A percentile compares a stretch with the other conserved stretches of the same genome.
Evolutionary conservation across 106 monocot genomes (phyloP).

Genomic region (Amphibolis antarctica): DNA sequence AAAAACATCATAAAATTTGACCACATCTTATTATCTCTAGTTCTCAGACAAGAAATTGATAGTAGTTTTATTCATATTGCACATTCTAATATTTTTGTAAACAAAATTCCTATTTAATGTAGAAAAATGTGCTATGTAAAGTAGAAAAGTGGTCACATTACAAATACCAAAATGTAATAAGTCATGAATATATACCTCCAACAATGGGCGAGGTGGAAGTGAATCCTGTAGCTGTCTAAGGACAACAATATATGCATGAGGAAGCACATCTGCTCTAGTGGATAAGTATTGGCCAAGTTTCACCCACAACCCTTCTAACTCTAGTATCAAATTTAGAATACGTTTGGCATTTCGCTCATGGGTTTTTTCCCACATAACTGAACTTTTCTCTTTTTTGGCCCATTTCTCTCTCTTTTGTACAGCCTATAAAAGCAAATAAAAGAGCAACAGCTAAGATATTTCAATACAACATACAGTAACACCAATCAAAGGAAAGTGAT

Average conservation of each 20-base stretch:
- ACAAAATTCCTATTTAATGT: no score
- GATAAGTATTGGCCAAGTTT: constrained; percentile 96
- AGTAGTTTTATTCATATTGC: no score
- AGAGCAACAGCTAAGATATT: background rate
- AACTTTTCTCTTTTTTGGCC: constrained; percentile 38
- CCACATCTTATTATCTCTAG: no score
- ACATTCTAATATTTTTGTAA: no score
- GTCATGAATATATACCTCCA: constrained; percentile 37
- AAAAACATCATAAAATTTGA: no score
- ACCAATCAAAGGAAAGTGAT: background rate
- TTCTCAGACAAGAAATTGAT: no score
- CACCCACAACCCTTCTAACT: constrained; percentile 96
- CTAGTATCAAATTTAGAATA: constrained; percentile 74
- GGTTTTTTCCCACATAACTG: constrained; percentile 60
- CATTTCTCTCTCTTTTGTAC: constrained; percentile 63
- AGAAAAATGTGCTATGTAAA: no score
- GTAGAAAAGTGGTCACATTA: no score
- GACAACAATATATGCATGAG: constrained; percentile 62
- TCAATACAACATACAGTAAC: background rate
- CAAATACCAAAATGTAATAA: no score
- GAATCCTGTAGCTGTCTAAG: constrained; percentile 93
- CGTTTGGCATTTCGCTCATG: constrained; percentile 82
- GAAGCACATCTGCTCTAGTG: constrained; percentile 92
- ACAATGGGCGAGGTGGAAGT: constrained; percentile 78
- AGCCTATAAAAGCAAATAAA: constrained; percentile 31